Conservation (phyloP, 441 rosid genomes). For the Erodium texanum region DNA sequence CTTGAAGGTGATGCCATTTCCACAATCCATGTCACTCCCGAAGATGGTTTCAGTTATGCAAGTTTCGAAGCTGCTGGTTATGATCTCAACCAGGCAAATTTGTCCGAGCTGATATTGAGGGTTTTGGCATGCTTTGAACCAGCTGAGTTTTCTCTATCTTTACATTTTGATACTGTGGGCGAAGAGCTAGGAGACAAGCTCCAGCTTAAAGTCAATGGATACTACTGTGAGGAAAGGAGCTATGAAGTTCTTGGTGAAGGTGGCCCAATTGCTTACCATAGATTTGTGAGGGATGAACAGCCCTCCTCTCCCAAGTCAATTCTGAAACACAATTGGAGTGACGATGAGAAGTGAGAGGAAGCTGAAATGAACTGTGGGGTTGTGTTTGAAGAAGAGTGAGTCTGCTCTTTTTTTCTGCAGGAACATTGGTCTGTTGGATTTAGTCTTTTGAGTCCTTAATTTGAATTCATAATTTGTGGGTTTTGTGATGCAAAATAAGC, state of each 20-base stretch:
- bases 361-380: constrained; percentile 25
- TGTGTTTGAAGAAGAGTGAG: too few species aligned
- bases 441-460: too few species aligned
- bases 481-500: neutral
- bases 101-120: neutral
- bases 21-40: constrained; percentile 37
- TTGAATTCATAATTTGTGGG: neutral
- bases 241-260: neutral
- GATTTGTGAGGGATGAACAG: neutral
- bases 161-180: neutral
- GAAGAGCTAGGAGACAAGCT: neutral
- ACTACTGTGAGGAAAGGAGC: neutral
- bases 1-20: constrained; percentile 24
- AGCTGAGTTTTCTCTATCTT: neutral
- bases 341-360: constrained; percentile 33
- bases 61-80: constrained; percentile 15
- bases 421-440: too few species aligned
- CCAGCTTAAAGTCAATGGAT: neutral
- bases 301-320: neutral
- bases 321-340: constrained; percentile 9
- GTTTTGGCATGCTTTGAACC: neutral
- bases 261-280: neutral
- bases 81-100: neutral
- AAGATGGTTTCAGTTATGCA: constrained; percentile 36
- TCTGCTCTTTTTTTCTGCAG: too few species aligned